Evolutionary conservation across 1,284 basidiomycete genomes (phyloP).

Genomic region (Ustilago lituana): DNA sequence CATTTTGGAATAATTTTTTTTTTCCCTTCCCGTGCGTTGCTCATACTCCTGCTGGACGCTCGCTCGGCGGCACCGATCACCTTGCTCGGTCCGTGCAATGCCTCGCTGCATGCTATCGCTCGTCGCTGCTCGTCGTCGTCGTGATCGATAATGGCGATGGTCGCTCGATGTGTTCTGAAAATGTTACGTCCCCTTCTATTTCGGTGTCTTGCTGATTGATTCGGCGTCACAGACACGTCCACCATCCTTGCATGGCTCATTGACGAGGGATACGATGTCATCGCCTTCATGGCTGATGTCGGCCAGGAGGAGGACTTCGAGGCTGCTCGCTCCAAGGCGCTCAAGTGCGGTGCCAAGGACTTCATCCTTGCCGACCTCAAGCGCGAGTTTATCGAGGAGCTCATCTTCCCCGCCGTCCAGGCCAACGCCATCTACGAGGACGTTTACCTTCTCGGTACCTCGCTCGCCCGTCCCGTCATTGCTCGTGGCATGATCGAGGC

Average conservation of each 20-base stretch:
- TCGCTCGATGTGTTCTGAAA: no score
- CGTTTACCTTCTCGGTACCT: conserved; percentile 97
- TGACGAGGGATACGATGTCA: conserved; percentile 96
- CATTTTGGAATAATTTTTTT: conserved; percentile 17
- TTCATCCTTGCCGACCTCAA: conserved; percentile 94
- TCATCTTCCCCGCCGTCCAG: conserved; percentile 96
- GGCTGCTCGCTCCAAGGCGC: conserved; percentile 89
- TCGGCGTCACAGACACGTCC: conserved; percentile 58
- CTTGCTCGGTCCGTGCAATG: neutral
- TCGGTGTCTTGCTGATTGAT: neutral
- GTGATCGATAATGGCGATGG: neutral
- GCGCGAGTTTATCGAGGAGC: conserved; percentile 92
- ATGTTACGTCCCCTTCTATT: no score
- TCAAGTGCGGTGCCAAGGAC: conserved; percentile 91
- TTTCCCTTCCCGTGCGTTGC: neutral
- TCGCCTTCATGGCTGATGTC: conserved; percentile 98
- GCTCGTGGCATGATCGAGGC: conserved; percentile 98
- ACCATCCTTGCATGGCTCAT: conserved; percentile 72
- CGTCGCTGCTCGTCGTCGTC: neutral
- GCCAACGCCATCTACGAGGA: conserved; percentile 99
- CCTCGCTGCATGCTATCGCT: neutral
- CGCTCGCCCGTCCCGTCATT: conserved; percentile 96
- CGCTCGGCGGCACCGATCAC: conserved; percentile 23
- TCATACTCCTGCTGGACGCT: neutral
- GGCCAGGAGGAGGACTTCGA: conserved; percentile 99